phyloP scores from a whole-genome alignment of 768 basidiomycete genomes.

The Tulasnella sp. region DNA sequence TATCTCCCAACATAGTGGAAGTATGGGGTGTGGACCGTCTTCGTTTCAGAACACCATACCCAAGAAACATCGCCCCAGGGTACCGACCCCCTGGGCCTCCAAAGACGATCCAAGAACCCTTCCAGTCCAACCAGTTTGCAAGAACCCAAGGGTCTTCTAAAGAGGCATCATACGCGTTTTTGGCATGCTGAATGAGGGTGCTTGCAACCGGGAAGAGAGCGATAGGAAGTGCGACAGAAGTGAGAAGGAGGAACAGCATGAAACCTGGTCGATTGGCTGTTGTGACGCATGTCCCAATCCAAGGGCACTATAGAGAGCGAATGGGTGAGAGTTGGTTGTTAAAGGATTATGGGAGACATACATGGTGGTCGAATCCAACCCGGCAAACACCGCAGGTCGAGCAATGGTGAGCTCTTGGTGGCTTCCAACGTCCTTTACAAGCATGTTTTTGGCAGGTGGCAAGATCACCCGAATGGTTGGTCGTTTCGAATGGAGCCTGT shows the following conservation, averaged over 20 bases:
- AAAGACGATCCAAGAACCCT: conserved; percentile 11
- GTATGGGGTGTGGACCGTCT: neutral
- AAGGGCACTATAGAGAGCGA: neutral
- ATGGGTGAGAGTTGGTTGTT: neutral
- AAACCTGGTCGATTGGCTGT: conserved; percentile 20
- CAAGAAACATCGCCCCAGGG: neutral
- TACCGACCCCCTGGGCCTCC: conserved; percentile 13
- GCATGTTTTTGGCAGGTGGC: conserved; percentile 10
- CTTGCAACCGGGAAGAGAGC: neutral
- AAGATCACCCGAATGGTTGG: conserved; percentile 15
- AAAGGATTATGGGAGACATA: neutral
- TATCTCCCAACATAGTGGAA: neutral
- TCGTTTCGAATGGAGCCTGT: neutral
- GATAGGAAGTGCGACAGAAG: neutral
- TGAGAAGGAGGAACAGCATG: conserved; percentile 19
- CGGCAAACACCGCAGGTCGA: conserved; percentile 21
- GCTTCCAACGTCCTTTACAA: conserved; percentile 34
- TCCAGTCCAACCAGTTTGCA: conserved; percentile 11
- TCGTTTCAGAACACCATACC: neutral
- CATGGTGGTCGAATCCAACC: conserved; percentile 31
- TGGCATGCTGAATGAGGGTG: neutral
- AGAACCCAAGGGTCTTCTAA: conserved; percentile 4
- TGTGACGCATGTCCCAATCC: conserved; percentile 34
- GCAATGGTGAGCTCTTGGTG: conserved; percentile 30
- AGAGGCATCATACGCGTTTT: neutral